Evolutionary conservation across 2,329 filamentous ascomycete species (phyloP), one percentile per base, ranked within the genome.

Genomic region (Fonsecaea erecta): DNA sequence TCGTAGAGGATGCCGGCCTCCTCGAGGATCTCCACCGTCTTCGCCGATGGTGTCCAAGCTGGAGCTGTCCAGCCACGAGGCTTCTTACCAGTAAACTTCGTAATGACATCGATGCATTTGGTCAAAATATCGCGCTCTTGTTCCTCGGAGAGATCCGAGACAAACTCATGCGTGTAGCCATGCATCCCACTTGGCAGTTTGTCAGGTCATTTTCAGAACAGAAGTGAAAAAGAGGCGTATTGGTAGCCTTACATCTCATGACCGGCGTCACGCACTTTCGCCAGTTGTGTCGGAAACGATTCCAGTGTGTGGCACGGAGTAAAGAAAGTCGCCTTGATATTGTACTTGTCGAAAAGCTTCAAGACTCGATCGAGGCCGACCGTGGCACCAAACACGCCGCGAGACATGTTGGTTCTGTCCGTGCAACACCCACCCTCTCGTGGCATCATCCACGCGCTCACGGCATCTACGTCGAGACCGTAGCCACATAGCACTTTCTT

Each of bases 251-350:
- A 73, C 67, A 81, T 75, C 60, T 80, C 79, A 63, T 81, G 79
- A 1, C 78, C 79, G 4, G 73, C 73, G 62, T 80, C 78, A 5
- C 77, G 69, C 35, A 81, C 75, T 72, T 78, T 80, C 34, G 62
- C 56, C 12, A 71, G 51, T 48, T 72, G 68, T 5, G 58, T 32
- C 5, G 84, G 84, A 66, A 87, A 87, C 8, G 80, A 84, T 67
- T 87, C 84, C 56, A 84, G 78, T 0, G 80, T 83, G 73, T 87
- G 85, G 57, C 84, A 84, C 0, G 85, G 85, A 8, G 87, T 81
- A 68, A 85, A 86, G 84, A 84, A 87, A 2, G 84, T 86, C 21
- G 83, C 78, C 63, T 82, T 82, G 71, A 81, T 81, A 51, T 74
- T 70, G 70, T 80, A 77, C 37, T 77, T 78, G 46, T 75, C 72